Evolutionary conservation across 345 rosid genomes (phyloP).

Genomic region (Gossypium sturtianum): DNA sequence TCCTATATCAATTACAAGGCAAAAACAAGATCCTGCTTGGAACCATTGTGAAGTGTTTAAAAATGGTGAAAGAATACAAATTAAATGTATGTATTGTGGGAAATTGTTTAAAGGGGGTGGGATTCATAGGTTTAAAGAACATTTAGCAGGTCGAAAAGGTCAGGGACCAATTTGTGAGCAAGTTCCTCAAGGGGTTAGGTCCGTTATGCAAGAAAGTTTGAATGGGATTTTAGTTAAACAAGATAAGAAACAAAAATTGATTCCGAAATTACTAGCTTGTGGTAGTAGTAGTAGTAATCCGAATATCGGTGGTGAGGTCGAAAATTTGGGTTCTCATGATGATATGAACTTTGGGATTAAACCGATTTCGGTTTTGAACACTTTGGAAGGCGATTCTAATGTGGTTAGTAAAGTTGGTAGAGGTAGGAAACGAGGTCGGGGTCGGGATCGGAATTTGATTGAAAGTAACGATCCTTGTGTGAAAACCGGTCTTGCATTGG

Average conservation of each 20-base stretch:
- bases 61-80: constrained; percentile 62
- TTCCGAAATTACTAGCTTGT: background rate
- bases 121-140: constrained; percentile 88
- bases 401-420: constrained; percentile 24
- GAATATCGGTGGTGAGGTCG: constrained; percentile 26
- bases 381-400: constrained; percentile 18
- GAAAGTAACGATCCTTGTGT: background rate
- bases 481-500: constrained; percentile 12
- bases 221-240: constrained; percentile 55
- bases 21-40: constrained; percentile 91
- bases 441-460: constrained; percentile 17
- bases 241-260: constrained; percentile 49
- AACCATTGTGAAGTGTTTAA: constrained; percentile 73
- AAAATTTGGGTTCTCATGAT: constrained; percentile 21
- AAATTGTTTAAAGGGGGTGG: constrained; percentile 95
- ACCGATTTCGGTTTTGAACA: constrained; percentile 7
- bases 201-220: constrained; percentile 52
- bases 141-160: constrained; percentile 83
- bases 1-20: constrained; percentile 54
- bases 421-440: constrained; percentile 42
- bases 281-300: constrained; percentile 35
- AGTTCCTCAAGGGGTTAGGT: constrained; percentile 58
- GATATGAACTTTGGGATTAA: constrained; percentile 29
- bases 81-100: constrained; percentile 71
- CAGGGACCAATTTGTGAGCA: constrained; percentile 65